These are phyloP conservation scores for Chalciporus chontae DNA, from an alignment of 768 basidiomycete genomes.

Conservation along the genomic window DNA sequence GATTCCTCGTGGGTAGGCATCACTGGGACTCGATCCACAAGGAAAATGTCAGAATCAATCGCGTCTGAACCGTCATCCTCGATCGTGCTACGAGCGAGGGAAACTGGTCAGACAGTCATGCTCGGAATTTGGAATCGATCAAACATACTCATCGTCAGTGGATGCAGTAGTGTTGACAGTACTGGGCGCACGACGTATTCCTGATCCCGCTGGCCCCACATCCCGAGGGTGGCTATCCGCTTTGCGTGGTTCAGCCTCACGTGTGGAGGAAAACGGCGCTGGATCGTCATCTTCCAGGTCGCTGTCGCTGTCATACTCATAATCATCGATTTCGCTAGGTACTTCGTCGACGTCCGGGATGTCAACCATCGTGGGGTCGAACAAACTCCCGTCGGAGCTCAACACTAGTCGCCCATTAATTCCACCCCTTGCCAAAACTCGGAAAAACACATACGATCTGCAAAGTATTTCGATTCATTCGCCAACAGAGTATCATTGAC, in stretches of 20 bases:
- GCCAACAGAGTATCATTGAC: conserved; percentile 27
- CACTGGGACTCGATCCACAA: background rate
- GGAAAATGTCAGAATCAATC: background rate
- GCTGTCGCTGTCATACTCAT: conserved; percentile 32
- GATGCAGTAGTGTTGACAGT: no score
- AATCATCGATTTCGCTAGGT: conserved; percentile 16
- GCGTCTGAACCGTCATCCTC: background rate
- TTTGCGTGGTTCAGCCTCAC: no score
- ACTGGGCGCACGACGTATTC: no score
- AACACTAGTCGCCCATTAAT: conserved; percentile 7
- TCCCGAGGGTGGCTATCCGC: no score
- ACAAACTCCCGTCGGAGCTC: conserved; percentile 2
- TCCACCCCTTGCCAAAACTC: background rate
- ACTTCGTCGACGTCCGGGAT: conserved; percentile 9
- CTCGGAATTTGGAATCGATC: no score
- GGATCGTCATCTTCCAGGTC: conserved; percentile 20
- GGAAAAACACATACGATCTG: conserved; percentile 14
- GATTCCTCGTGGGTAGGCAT: no score
- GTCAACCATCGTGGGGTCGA: conserved; percentile 11
- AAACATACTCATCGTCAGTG: no score
- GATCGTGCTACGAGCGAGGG: no score
- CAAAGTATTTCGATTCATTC: conserved; percentile 26
- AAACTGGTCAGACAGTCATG: no score
- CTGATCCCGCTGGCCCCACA: no score
- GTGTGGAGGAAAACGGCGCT: background rate